These are phyloP conservation scores for Monilinia fructicola DNA, from an alignment of 2,329 filamentous ascomycete genomes.

Conservation along the genomic window DNA sequence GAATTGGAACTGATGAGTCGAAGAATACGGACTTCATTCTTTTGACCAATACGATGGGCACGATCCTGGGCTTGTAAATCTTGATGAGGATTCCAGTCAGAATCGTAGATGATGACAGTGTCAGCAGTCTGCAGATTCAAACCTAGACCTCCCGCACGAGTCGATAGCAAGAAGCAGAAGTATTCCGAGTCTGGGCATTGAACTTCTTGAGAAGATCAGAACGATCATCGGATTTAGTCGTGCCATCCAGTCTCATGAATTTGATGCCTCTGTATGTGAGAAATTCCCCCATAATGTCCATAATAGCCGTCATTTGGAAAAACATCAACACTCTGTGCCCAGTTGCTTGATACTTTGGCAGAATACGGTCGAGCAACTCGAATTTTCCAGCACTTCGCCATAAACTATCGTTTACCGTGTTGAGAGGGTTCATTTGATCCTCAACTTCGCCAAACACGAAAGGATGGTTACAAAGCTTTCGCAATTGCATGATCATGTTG, in stretches of 20 bases:
- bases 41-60: constrained; percentile 99
- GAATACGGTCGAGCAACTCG: constrained; percentile 84
- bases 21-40: constrained; percentile 97
- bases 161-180: constrained; percentile 98
- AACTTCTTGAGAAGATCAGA: constrained; percentile 86
- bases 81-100: constrained; percentile 99
- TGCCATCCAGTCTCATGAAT: constrained; percentile 92
- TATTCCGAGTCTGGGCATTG: constrained; percentile 90
- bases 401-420: constrained; percentile 84
- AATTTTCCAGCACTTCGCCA: constrained; percentile 98
- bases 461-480: constrained; percentile 98
- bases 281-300: constrained; percentile 99
- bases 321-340: constrained; percentile 98
- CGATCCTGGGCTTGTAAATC: constrained; percentile 99
- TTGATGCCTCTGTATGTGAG: constrained; percentile 77
- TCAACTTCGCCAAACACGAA: constrained; percentile 99
- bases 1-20: constrained; percentile 95
- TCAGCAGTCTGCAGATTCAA: constrained; percentile 96
- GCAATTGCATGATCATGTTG: constrained; percentile 99
- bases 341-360: constrained; percentile 89
- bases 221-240: constrained; percentile 95
- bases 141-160: constrained; percentile 95
- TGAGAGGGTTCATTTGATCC: constrained; percentile 92
- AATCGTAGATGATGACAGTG: constrained; percentile 99
- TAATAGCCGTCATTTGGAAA: constrained; percentile 99